Conservation (phyloP, 371 early-diverging fungal species). For the Mucor sp. region DNA sequence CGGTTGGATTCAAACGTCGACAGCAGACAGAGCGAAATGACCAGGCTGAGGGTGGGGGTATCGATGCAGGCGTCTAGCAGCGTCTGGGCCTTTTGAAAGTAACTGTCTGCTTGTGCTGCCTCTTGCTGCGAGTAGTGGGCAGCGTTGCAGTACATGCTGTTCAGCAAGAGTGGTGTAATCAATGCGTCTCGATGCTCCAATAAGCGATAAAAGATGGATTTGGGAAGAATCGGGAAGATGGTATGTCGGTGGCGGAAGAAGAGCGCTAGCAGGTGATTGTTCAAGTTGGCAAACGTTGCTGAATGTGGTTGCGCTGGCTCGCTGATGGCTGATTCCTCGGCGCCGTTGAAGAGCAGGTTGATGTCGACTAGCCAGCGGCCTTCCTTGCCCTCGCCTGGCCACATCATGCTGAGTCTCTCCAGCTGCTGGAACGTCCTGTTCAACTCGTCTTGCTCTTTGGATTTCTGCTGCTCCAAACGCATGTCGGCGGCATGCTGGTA, state of each 20-base stretch:
- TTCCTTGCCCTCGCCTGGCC: constrained; percentile 31
- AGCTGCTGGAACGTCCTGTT: constrained; percentile 6
- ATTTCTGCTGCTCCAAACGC: not conserved
- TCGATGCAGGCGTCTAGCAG: constrained; percentile 19
- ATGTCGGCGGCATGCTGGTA: not conserved
- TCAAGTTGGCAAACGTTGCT: not conserved
- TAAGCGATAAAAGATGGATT: constrained; percentile 28
- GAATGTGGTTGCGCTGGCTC: not conserved
- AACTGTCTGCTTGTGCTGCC: constrained; percentile 19
- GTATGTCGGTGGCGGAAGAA: constrained; percentile 32
- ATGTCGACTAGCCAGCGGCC: constrained; percentile 28
- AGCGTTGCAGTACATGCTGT: constrained; percentile 34
- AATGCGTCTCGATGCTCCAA: constrained; percentile 30
- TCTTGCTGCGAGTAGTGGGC: constrained; percentile 26
- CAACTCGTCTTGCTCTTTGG: constrained; percentile 1
- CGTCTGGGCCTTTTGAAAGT: constrained; percentile 24
- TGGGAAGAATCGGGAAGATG: constrained; percentile 33
- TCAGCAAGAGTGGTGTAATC: constrained; percentile 23
- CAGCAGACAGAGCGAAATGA: constrained; percentile 31
- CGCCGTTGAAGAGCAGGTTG: constrained; percentile 10
- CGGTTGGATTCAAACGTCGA: constrained; percentile 26
- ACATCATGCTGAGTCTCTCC: constrained; percentile 20
- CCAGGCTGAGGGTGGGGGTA: constrained; percentile 26
- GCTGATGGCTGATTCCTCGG: not conserved
- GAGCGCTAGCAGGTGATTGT: constrained; percentile 13